Conservation (phyloP, 2,329 filamentous ascomycete genomes). For the Biscogniauxia sp. region DNA sequence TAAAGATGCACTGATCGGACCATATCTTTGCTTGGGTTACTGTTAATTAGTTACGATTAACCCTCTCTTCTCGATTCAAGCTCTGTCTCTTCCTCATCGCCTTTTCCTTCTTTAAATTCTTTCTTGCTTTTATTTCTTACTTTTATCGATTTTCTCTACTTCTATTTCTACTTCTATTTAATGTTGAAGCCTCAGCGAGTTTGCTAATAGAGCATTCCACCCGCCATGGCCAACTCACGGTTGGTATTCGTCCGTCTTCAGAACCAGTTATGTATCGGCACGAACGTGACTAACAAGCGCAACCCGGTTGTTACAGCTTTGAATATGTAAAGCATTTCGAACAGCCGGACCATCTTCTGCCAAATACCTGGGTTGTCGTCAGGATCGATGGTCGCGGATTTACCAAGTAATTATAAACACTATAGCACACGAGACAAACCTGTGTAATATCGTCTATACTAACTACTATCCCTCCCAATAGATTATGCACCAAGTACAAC, state of each 20-base stretch:
- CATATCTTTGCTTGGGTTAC: too few species aligned
- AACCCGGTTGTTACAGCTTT: constrained; percentile 57
- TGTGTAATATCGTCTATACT: neutral
- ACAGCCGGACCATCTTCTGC: constrained; percentile 73
- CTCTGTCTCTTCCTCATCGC: too few species aligned
- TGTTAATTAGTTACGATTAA: too few species aligned
- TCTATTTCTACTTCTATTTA: too few species aligned
- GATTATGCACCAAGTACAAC: constrained; percentile 76
- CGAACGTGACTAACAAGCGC: constrained; percentile 17
- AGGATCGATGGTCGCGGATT: constrained; percentile 93
- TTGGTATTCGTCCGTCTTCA: constrained; percentile 27
- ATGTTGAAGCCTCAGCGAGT: neutral
- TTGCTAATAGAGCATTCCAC: constrained; percentile 3
- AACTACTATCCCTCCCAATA: constrained; percentile 37
- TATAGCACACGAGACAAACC: neutral
- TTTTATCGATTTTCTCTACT: too few species aligned
- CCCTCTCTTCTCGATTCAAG: too few species aligned
- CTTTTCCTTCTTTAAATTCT: too few species aligned
- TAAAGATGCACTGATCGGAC: too few species aligned
- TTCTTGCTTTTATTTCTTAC: too few species aligned
- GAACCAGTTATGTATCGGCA: neutral
- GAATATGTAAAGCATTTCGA: constrained; percentile 94
- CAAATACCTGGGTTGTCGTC: constrained; percentile 94
- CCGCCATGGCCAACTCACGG: constrained; percentile 55
- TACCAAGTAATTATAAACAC: constrained; percentile 66